A percentile compares a stretch with the other conserved stretches of the same genome.
Evolutionary conservation across 2,329 filamentous ascomycete genomes (phyloP).

Genomic region (Zymoseptoria ardabiliae): DNA sequence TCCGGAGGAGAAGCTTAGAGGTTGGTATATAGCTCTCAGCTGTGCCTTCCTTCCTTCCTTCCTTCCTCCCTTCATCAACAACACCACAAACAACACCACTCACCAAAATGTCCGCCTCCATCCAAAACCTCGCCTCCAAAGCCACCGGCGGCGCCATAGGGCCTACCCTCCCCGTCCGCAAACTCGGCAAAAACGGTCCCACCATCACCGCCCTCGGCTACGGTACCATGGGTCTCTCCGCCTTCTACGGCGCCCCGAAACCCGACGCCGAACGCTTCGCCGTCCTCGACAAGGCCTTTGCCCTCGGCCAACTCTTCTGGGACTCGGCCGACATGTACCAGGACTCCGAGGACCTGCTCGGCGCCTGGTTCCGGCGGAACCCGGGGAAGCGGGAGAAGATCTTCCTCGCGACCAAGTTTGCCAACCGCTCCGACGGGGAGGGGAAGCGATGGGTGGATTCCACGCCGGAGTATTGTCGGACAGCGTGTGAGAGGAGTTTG

Average conservation of each 20-base stretch:
- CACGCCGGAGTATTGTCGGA: slow-evolving; percentile 34
- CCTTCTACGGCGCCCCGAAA: slow-evolving; percentile 42
- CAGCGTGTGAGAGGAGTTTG: slow-evolving; percentile 35
- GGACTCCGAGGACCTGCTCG: slow-evolving; percentile 41
- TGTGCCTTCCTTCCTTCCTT: not conserved
- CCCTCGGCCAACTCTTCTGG: slow-evolving; percentile 47
- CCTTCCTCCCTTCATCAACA: not conserved
- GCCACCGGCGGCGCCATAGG: slow-evolving; percentile 20
- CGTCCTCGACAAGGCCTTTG: slow-evolving; percentile 46
- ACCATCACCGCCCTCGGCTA: slow-evolving; percentile 46
- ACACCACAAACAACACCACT: not conserved
- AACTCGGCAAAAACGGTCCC: slow-evolving; percentile 47
- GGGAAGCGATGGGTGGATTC: slow-evolving; percentile 31
- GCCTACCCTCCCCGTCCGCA: slow-evolving; percentile 35
- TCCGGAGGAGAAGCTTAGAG: not conserved
- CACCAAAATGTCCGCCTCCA: not conserved
- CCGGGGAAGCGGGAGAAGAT: slow-evolving; percentile 43
- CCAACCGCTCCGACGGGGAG: slow-evolving; percentile 34
- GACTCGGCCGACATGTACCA: slow-evolving; percentile 37
- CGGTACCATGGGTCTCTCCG: slow-evolving; percentile 46
- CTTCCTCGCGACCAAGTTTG: slow-evolving; percentile 50
- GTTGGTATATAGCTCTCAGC: not conserved
- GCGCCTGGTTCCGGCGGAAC: slow-evolving; percentile 36
- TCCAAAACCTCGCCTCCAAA: slow-evolving; percentile 17
- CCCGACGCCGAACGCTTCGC: slow-evolving; percentile 46